A percentile compares a stretch with the other conserved stretches of the same genome.
These are phyloP conservation scores for Leccinum variicolor DNA, from an alignment of 768 basidiomycete species.

Conservation along the genomic window DNA sequence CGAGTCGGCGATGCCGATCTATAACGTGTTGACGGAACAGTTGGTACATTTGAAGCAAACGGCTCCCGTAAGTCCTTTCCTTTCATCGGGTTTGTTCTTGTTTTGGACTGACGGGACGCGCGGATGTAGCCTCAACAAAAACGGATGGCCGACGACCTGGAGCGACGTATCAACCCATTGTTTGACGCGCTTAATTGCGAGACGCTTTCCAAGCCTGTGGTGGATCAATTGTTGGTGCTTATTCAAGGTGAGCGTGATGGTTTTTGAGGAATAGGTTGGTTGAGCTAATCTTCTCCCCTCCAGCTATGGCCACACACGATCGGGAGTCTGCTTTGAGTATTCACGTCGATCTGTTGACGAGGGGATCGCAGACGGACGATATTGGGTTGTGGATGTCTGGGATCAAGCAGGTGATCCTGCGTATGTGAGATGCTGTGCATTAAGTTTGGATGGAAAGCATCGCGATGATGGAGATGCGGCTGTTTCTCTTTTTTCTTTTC, in stretches of 20 bases:
- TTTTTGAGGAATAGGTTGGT: background rate
- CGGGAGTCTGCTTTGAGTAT: constrained; percentile 74
- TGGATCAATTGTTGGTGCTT: constrained; percentile 69
- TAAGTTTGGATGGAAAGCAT: too few relatives aligned
- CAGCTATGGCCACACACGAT: constrained; percentile 82
- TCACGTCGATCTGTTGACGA: constrained; percentile 83
- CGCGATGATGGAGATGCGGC: too few relatives aligned
- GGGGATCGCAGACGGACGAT: constrained; percentile 76
- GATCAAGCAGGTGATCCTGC: constrained; percentile 82
- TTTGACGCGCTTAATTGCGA: constrained; percentile 94
- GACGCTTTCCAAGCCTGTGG: constrained; percentile 65
- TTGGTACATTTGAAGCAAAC: constrained; percentile 67
- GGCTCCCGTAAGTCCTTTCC: constrained; percentile 61
- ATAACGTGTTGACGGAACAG: constrained; percentile 59
- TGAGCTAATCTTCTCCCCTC: background rate
- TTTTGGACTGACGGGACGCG: background rate
- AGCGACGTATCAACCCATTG: constrained; percentile 77
- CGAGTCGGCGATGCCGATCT: constrained; percentile 60
- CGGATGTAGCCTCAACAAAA: constrained; percentile 70
- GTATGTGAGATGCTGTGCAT: constrained; percentile 38
- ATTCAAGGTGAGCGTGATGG: constrained; percentile 56
- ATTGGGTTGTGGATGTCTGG: constrained; percentile 88
- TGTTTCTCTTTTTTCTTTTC: too few relatives aligned
- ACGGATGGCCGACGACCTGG: constrained; percentile 81
- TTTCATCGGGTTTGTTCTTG: background rate